These are phyloP conservation scores for Datisca glomerata DNA, from an alignment of 306 rosid species.

Conservation along the genomic window DNA sequence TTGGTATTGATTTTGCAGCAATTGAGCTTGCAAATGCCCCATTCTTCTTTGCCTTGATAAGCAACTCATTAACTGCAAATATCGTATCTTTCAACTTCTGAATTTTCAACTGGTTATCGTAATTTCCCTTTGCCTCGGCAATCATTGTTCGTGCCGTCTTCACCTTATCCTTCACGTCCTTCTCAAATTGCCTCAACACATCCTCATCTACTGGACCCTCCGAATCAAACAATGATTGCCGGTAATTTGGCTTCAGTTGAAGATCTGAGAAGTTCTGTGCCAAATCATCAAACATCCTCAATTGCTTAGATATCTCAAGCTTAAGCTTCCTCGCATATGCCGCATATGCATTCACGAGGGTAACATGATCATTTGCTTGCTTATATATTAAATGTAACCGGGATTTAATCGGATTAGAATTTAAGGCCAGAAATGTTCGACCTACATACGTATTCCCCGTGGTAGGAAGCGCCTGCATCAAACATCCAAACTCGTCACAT, in stretches of 20 bases:
- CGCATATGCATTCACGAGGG: conserved; percentile 91
- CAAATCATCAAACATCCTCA: conserved; percentile 82
- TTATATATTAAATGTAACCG: conserved; percentile 80
- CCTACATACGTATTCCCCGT: conserved; percentile 77
- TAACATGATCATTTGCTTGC: conserved; percentile 89
- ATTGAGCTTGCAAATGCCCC: conserved; percentile 84
- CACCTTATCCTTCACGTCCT: conserved; percentile 96
- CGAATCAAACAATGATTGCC: conserved; percentile 49
- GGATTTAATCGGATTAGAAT: conserved; percentile 84
- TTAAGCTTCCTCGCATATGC: conserved; percentile 98
- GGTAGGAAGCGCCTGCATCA: conserved; percentile 60
- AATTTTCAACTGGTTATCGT: conserved; percentile 88
- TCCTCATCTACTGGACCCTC: conserved; percentile 86
- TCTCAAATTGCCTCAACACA: conserved; percentile 82
- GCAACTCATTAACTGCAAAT: conserved; percentile 85
- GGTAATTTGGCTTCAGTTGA: conserved; percentile 45
- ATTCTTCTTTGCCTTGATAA: conserved; percentile 86
- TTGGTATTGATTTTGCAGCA: conserved; percentile 81
- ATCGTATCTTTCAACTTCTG: conserved; percentile 97
- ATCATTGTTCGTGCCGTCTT: conserved; percentile 70
- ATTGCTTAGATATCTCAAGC: conserved; percentile 83
- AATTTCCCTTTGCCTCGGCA: conserved; percentile 36
- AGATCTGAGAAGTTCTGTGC: conserved; percentile 61
- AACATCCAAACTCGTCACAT: conserved; percentile 1
- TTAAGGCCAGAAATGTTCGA: conserved; percentile 79